A percentile compares a stretch with the other conserved stretches of the same genome.
Conservation (phyloP, 2,329 filamentous ascomycete genomes). For the Gaeumannomyces sp. region DNA sequence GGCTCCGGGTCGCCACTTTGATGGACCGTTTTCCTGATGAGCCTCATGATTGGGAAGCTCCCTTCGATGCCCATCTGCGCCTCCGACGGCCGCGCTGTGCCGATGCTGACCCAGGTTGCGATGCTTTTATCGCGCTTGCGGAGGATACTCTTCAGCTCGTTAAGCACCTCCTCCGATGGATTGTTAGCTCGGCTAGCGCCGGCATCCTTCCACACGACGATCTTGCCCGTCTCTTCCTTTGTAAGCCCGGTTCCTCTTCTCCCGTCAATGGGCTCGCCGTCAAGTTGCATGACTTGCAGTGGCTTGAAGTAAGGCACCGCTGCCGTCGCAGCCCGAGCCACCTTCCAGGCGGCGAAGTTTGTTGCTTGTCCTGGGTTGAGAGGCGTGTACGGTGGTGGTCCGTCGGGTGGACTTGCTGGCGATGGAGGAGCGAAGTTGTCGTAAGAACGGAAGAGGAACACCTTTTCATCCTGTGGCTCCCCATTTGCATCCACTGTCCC, state of each 20-base stretch:
- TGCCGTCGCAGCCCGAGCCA: background rate
- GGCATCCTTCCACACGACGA: background rate
- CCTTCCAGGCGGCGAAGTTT: background rate
- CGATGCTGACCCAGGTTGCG: background rate
- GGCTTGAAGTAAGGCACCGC: background rate
- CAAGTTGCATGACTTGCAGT: background rate
- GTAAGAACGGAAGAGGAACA: background rate
- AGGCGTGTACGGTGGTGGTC: background rate
- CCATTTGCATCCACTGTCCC: no score
- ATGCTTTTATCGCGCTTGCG: background rate
- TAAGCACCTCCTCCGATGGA: background rate
- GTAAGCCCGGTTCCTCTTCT: no score
- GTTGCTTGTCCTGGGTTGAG: background rate
- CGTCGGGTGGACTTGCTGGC: no score
- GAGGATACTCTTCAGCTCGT: background rate
- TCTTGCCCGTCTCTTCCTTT: background rate
- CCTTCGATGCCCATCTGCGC: background rate
- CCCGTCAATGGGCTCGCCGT: no score
- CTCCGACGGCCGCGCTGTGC: background rate
- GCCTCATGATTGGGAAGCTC: background rate
- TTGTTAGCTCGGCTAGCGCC: background rate
- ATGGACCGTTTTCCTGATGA: background rate
- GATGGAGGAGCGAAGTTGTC: no score
- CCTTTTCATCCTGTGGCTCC: no score
- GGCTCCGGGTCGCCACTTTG: background rate